Percentiles rank a stretch among this genome's conserved stretches.
These are phyloP conservation scores for Pseudozyma tsukubaensis DNA, from an alignment of 1,284 basidiomycete genomes.

Conservation along the genomic window DNA sequence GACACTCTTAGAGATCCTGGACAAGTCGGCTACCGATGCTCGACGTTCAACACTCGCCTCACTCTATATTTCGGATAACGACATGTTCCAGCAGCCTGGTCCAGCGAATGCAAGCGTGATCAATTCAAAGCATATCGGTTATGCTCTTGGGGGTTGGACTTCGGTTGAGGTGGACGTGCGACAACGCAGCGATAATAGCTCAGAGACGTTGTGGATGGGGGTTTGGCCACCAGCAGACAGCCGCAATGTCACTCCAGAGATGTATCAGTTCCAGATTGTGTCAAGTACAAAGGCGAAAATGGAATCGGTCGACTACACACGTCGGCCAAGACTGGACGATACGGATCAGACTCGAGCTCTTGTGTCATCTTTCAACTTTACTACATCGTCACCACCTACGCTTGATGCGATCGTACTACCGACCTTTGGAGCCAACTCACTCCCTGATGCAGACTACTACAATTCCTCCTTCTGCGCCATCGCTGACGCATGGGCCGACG, in stretches of 20 bases:
- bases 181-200: slow-evolving; percentile 38
- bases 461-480: slow-evolving; percentile 68
- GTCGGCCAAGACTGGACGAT: slow-evolving; percentile 62
- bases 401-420: slow-evolving; percentile 62
- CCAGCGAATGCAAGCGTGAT: slow-evolving; percentile 45
- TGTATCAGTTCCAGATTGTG: slow-evolving; percentile 49
- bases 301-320: slow-evolving; percentile 45
- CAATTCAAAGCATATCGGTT: slow-evolving; percentile 30
- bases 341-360: slow-evolving; percentile 64
- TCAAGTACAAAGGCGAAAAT: slow-evolving; percentile 47
- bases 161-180: slow-evolving; percentile 37
- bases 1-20: slow-evolving; percentile 45
- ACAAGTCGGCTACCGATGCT: slow-evolving; percentile 43
- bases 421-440: slow-evolving; percentile 47
- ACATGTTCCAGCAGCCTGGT: slow-evolving; percentile 36
- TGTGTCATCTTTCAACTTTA: slow-evolving; percentile 65
- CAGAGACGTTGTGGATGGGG: slow-evolving; percentile 57
- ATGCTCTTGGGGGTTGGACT: slow-evolving; percentile 59
- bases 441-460: slow-evolving; percentile 58
- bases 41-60: slow-evolving; percentile 50
- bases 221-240: slow-evolving; percentile 58
- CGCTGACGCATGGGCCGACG: slow-evolving; percentile 37
- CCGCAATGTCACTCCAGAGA: slow-evolving; percentile 39
- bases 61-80: slow-evolving; percentile 55
- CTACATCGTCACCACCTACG: slow-evolving; percentile 45